Base-by-base conservation (phyloP, 2,329 filamentous ascomycete species). In the Fusarium liriodendri region DNA sequence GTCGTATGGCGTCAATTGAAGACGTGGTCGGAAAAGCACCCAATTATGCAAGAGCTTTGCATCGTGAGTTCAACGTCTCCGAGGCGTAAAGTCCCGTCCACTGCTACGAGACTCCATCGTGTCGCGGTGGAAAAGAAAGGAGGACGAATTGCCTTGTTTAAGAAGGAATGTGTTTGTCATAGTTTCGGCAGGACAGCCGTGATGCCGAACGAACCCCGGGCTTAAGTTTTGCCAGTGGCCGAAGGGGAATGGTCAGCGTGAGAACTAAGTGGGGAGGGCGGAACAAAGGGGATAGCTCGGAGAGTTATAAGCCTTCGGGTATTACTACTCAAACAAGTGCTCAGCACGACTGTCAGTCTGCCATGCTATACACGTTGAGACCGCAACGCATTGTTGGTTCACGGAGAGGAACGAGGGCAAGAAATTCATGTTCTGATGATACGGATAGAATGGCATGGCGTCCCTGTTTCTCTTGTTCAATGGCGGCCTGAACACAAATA, bases 171-270 rank as follows among this genome's bases (percentile, higher is more conserved):
- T 40, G 45, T 71, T 70, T 70, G 69, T 71, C 67, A 71, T 71
- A 29, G 37, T 18, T 38, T 40, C 14, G 25, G 20, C 16, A 45
- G 6, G 10, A 22, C n/a, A 14, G 63, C 67, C 69, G 40, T 52
- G 25, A 70, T 67, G 7, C 69, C 69, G 69, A 71, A 42, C 32
- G 59, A 71, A 63, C 42, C 37, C 69, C 69, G 69, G 69, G 22
- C 45, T 32, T 38, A 63, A 32, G 22, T 71, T 67, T 66, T 54
- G 38, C 69, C 69, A 63, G 27, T 20, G 7, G 68, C 70, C 66
- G 33, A 59, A 73, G 40, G 47, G 35, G 58, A n/a, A 70, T 18
- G 0, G 29, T 25, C 4, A 18, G 52, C 1, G 13, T 10, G 20
- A 35, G n/a, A 1, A 2, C n/a, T 0, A 18, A 35, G 32, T 10